phyloP scores from a whole-genome alignment of 2,329 filamentous ascomycete species.

The Epichloe amarillans region DNA sequence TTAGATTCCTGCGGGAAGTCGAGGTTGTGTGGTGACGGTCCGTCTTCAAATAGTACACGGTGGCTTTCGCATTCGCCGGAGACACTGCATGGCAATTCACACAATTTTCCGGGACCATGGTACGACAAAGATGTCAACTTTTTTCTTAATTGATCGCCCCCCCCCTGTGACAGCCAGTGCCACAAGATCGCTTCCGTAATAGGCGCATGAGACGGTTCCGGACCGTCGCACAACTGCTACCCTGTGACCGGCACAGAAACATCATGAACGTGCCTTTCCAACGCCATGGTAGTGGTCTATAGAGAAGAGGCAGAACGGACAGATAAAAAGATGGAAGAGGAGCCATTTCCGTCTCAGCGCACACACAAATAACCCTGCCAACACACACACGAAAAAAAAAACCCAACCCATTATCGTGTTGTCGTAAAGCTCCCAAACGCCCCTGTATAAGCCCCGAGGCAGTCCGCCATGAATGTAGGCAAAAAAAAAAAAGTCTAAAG shows the following conservation, averaged over 20 bases:
- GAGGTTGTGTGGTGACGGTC: too few relatives aligned
- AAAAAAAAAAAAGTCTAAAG: conserved; percentile 1
- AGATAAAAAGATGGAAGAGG: not conserved
- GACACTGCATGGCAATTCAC: not conserved
- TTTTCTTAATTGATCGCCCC: not conserved
- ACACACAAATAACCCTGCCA: not conserved
- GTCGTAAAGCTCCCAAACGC: not conserved
- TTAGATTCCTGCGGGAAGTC: too few relatives aligned
- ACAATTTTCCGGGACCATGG: not conserved
- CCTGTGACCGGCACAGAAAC: conserved; percentile 3
- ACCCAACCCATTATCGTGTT: not conserved
- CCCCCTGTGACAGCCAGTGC: not conserved
- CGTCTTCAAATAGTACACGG: too few relatives aligned
- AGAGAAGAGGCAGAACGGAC: too few relatives aligned
- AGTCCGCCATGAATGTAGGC: not conserved
- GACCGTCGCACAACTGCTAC: not conserved
- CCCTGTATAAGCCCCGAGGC: not conserved
- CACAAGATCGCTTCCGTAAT: not conserved
- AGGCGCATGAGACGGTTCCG: conserved; percentile 1
- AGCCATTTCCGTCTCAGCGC: too few relatives aligned
- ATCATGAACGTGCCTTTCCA: not conserved
- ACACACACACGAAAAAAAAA: not conserved
- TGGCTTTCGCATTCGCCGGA: not conserved
- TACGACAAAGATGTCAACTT: not conserved
- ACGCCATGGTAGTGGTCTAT: not conserved